A percentile compares a stretch with the other conserved stretches of the same genome.
Conservation (phyloP, 2,329 filamentous ascomycete species). For the Aspergillus niger region DNA sequence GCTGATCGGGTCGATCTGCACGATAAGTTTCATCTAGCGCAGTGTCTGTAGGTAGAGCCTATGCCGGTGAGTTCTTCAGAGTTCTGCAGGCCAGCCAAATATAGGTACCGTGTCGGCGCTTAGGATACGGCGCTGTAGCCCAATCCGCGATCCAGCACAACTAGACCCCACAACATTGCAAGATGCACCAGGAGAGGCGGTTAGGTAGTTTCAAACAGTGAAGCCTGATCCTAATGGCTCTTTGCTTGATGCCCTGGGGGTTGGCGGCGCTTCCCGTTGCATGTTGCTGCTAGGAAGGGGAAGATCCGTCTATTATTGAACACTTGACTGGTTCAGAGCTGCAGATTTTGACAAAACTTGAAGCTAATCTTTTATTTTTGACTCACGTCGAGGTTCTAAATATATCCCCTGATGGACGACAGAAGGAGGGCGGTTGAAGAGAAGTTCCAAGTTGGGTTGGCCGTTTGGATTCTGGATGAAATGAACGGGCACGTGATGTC, state of each 20-base stretch:
- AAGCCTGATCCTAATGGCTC: neutral
- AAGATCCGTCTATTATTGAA: neutral
- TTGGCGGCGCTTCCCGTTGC: constrained; percentile 18
- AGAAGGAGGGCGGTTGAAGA: neutral
- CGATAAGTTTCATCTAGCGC: constrained; percentile 30
- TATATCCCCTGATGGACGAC: neutral
- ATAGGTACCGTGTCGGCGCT: constrained; percentile 31
- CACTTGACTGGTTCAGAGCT: constrained; percentile 12
- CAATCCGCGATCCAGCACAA: constrained; percentile 22
- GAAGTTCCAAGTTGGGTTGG: neutral
- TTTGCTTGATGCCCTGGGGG: constrained; percentile 9
- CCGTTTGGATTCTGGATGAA: neutral
- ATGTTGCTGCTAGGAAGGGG: constrained; percentile 13
- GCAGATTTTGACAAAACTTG: neutral
- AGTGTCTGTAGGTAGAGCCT: constrained; percentile 17
- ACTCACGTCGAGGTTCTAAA: neutral
- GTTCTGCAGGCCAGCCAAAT: constrained; percentile 27
- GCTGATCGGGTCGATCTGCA: neutral
- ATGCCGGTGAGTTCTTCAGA: constrained; percentile 21
- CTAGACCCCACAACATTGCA: neutral
- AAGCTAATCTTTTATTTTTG: neutral
- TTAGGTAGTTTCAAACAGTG: neutral
- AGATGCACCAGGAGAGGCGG: constrained; percentile 6
- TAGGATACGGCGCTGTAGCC: constrained; percentile 25
- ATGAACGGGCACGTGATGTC: neutral